These are phyloP conservation scores for Globisporangium lucens DNA, from an alignment of 352 stramenopile genomes.

Conservation along the genomic window DNA sequence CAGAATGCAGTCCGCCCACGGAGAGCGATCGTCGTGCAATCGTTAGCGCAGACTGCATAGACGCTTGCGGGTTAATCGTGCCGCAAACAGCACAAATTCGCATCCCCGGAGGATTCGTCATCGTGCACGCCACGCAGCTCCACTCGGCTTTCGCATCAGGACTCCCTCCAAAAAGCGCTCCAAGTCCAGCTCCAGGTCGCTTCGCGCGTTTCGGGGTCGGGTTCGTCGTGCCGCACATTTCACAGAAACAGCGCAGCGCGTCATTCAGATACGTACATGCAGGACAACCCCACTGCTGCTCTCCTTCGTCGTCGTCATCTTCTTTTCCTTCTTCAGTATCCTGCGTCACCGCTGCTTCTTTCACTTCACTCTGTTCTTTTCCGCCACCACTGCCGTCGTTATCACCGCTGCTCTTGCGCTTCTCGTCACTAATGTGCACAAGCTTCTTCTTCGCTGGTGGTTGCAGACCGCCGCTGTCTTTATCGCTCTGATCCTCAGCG, in stretches of 20 bases:
- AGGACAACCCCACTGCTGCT: slow-evolving; percentile 52
- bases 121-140: slow-evolving; percentile 68
- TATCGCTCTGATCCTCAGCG: slow-evolving; percentile 4
- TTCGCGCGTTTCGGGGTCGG: slow-evolving; percentile 23
- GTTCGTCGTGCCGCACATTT: slow-evolving; percentile 74
- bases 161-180: slow-evolving; percentile 1
- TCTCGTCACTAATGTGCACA: neutral
- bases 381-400: slow-evolving; percentile 2
- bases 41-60: slow-evolving; percentile 27
- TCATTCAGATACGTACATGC: slow-evolving; percentile 77
- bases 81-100: slow-evolving; percentile 56
- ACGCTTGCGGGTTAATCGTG: slow-evolving; percentile 64
- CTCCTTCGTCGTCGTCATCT: slow-evolving; percentile 13
- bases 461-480: neutral
- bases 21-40: slow-evolving; percentile 30
- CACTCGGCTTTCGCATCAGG: slow-evolving; percentile 32
- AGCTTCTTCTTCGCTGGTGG: slow-evolving; percentile 10
- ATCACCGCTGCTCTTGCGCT: neutral
- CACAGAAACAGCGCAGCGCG: slow-evolving; percentile 50
- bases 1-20: slow-evolving; percentile 20
- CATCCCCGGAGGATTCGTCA: slow-evolving; percentile 54
- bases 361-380: slow-evolving; percentile 10
- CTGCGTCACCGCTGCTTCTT: slow-evolving; percentile 7
- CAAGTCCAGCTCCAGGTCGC: slow-evolving; percentile 1
- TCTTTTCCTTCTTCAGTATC: slow-evolving; percentile 10